Evolutionary conservation across 495 filamentous ascomycete genomes (phyloP), one percentile per base, ranked within the genome.

Genomic region (Penicillium nucicola): DNA sequence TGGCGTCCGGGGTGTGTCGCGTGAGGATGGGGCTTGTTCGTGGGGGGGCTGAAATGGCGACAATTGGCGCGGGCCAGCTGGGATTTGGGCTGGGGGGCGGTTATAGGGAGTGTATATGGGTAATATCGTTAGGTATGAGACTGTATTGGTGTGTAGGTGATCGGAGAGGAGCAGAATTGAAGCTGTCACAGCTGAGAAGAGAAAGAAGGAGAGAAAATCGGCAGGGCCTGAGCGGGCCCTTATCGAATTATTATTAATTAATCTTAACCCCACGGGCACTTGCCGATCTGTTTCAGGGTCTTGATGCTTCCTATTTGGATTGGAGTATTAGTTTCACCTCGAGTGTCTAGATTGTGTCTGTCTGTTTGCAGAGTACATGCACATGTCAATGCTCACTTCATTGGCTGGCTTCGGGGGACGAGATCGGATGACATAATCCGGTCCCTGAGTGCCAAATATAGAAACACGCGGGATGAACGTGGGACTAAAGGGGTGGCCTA

Each of bases 141-240:
- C n/a, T n/a, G n/a, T n/a, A n/a, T n/a, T n/a, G 22, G 12, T 3
- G 5, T 20, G 17, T 20, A n/a, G 30, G 2, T 15, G 17, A 4
- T 19, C 7, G 41, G 18, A 20, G 14, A 30, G 25, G 12, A n/a
- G 9, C 6, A 12, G 19, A 20, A 39, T 9, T 10, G 30, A 8
- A 20, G 22, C 17, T n/a, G 22, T 5, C 1, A 6, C 4, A 13
- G 38, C 23, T 35, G 35, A 51, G 31, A n/a, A 18, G 34, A 36
- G 34, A 28, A 51, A 9, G 51, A 43, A 36, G 30, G 43, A 42
- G 42, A 57, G 56, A 64, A 61, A 47, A 39, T 55, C 45, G 25
- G 7, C 28, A 35, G 31, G 61, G 61, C 50, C 50, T 53, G 46
- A 48, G 55, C 60, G 60, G 61, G 61, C 61, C 31, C 45, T 50